Evolutionary conservation across 805 yeast genomes (phyloP).

Genomic region (Pichia manshurica): DNA sequence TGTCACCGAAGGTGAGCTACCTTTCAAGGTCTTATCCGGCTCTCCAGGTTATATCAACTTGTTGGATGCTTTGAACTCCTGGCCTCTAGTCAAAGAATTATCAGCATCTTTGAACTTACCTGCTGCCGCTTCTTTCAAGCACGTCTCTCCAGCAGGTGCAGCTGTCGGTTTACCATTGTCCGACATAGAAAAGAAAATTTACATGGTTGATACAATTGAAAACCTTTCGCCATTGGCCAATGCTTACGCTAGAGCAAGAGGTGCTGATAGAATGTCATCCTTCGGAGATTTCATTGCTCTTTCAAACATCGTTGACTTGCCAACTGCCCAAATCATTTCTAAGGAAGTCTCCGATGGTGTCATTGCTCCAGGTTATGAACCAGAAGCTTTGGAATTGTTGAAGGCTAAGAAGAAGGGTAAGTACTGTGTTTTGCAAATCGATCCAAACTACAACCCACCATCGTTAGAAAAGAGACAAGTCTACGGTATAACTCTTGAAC

Average conservation of each 20-base stretch:
- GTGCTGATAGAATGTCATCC: conserved; percentile 99
- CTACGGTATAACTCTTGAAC: conserved; percentile 91
- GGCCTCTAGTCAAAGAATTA: conserved; percentile 98
- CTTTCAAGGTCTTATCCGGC: conserved; percentile 89
- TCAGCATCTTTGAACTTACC: conserved; percentile 92
- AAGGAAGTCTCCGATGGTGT: conserved; percentile 98
- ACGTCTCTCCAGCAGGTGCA: conserved; percentile 98
- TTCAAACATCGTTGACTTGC: conserved; percentile 90
- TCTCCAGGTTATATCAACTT: conserved; percentile 97
- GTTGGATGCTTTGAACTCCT: conserved; percentile 93
- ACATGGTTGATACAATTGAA: conserved; percentile 92
- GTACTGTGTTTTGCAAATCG: conserved; percentile 93
- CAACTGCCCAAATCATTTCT: conserved; percentile 95
- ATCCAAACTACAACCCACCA: conserved; percentile 87
- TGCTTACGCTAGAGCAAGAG: conserved; percentile 99
- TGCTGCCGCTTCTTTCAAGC: conserved; percentile 98
- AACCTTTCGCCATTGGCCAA: conserved; percentile 94
- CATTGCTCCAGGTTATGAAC: conserved; percentile 94
- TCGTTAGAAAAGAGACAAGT: conserved; percentile 86
- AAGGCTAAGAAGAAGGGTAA: conserved; percentile 94
- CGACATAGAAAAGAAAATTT: conserved; percentile 88
- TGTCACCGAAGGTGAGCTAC: conserved; percentile 80
- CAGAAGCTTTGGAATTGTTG: conserved; percentile 85
- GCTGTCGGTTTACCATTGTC: conserved; percentile 94
- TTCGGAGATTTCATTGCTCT: conserved; percentile 98